These are phyloP conservation scores for Kuraishia ogatae DNA, from an alignment of 805 yeast genomes.

Conservation along the genomic window DNA sequence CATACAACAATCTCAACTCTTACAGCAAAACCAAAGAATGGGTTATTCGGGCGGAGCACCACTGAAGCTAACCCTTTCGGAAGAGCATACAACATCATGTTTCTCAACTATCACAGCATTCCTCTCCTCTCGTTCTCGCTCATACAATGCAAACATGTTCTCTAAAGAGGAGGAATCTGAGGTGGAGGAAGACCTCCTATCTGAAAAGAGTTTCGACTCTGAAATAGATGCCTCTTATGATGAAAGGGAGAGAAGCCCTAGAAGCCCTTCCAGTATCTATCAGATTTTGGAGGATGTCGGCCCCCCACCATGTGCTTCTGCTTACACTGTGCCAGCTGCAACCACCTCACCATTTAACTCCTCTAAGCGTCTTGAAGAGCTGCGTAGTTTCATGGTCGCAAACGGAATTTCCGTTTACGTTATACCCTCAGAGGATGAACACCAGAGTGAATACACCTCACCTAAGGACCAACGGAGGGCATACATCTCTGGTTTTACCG, in stretches of 20 bases:
- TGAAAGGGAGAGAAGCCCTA: not conserved
- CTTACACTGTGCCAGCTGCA: not conserved
- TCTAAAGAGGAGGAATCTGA: conserved; percentile 1
- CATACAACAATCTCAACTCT: not conserved
- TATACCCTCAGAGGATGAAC: conserved; percentile 52
- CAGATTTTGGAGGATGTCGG: not conserved
- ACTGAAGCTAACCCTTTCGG: conserved; percentile 10
- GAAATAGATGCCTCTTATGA: not conserved
- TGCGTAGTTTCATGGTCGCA: conserved; percentile 36
- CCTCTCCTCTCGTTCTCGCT: conserved; percentile 5
- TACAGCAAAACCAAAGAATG: not conserved
- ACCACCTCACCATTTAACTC: conserved; percentile 15
- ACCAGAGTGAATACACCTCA: conserved; percentile 55
- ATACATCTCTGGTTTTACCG: conserved; percentile 51
- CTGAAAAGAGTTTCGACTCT: not conserved
- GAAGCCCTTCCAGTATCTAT: not conserved
- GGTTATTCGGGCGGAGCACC: not conserved
- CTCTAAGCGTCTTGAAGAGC: conserved; percentile 24
- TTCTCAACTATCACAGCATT: conserved; percentile 11
- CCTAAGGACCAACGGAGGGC: conserved; percentile 44
- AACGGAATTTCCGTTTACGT: conserved; percentile 50
- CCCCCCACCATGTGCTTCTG: not conserved
- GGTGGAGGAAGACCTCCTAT: not conserved
- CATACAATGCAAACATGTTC: conserved; percentile 1
- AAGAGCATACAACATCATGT: conserved; percentile 12